Evolutionary conservation across 2,329 filamentous ascomycete species (phyloP).

Genomic region (Hypoxylon sp.): DNA sequence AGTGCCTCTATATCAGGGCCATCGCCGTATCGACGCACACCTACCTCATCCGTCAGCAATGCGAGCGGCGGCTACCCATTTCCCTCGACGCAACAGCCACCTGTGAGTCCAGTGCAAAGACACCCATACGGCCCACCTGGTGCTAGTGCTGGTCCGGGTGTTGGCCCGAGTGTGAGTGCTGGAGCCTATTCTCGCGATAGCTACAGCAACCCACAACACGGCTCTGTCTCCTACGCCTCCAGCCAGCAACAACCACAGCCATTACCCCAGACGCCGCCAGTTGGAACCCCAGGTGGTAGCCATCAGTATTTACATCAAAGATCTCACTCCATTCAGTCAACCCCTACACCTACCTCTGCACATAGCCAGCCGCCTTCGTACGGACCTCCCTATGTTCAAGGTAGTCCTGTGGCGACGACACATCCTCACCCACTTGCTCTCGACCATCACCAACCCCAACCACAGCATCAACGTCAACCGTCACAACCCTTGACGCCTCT

Average conservation of each 20-base stretch:
- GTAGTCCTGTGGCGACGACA: conserved; percentile 66
- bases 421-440: conserved; percentile 59
- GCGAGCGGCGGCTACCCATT: conserved; percentile 66
- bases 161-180: conserved; percentile 34
- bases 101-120: conserved; percentile 65
- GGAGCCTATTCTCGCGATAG: conserved; percentile 59
- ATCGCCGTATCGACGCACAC: conserved; percentile 66
- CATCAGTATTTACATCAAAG: conserved; percentile 60
- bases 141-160: conserved; percentile 41
- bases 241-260: conserved; percentile 53
- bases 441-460: conserved; percentile 49
- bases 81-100: conserved; percentile 59
- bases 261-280: conserved; percentile 66
- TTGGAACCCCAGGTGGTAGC: conserved; percentile 60
- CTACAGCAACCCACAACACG: conserved; percentile 56
- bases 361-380: conserved; percentile 70
- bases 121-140: conserved; percentile 65
- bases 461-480: conserved; percentile 63
- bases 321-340: conserved; percentile 72
- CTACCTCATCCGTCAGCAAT: conserved; percentile 61
- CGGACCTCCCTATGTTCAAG: conserved; percentile 65
- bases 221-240: conserved; percentile 58
- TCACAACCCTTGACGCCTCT: conserved; percentile 70
- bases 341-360: conserved; percentile 73
- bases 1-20: conserved; percentile 60